Evolutionary conservation across 164 flowering plant species (phyloP), one percentile per base, ranked within the genome.

Genomic region (Houttuynia cordata): DNA sequence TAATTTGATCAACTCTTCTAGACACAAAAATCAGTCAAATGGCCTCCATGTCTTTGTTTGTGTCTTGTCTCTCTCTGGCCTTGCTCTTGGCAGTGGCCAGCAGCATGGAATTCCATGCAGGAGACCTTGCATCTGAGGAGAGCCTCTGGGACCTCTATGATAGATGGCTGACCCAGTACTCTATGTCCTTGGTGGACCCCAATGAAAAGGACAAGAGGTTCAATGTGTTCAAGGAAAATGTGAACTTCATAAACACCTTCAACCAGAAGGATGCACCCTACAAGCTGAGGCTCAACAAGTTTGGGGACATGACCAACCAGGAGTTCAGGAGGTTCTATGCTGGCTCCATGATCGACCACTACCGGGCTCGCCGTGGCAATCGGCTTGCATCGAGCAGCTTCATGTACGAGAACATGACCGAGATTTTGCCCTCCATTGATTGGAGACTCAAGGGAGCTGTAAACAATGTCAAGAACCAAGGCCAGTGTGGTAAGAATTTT

Each of bases 401-500:
- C 78, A 81, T 73, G 86, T 79, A 86, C 39, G 84, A 54, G 62
- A 76, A 80, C 9, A 78, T 67, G 0, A 39, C 50, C 0, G 25
- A 41, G 4, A 67, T 77, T 53, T 88, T 91, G 0, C 24, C 82
- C 0, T 75, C 86, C 6, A 64, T 86, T 7, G 96, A 88, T 67
- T 88, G 96, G 93, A 83, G 96, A 71, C 59, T 73, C 68, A 80
- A 73, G 60, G 93, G 93, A 1, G 84, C 96, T 19, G 91, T 88
- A 17, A 45, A 45, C 49, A 17, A 12, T 24, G 76, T 88, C 63
- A 88, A 88, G 76, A 77, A 88, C 66, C 93, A 84, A 75, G 91
- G 86, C 70, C 81, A 79, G 61, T 86, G 91, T 54, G 97, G 95
- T 84, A 74, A 75, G 64, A 70, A n/a, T 30, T 30, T n/a, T n/a